Conservation (phyloP, 805 yeast species). For the Kodamaea hsintzibuensis region DNA sequence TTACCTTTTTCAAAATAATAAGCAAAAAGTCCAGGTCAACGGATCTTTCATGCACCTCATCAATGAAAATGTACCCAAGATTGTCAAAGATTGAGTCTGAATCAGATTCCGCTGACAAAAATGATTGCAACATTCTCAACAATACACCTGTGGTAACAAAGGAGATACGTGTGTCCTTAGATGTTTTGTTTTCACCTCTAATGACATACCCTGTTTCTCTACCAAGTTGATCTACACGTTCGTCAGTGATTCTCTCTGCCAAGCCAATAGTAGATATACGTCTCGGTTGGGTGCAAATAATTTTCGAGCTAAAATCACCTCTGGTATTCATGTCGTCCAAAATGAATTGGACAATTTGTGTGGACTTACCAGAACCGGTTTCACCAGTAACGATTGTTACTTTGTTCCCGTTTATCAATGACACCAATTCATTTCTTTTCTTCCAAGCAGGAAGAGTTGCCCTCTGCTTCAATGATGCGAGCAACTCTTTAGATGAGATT, state of each 20-base stretch:
- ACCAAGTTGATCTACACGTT: constrained; percentile 65
- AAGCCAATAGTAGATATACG: constrained; percentile 93
- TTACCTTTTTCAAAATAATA: constrained; percentile 67
- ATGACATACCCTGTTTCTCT: constrained; percentile 85
- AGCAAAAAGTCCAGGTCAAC: constrained; percentile 85
- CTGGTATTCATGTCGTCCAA: constrained; percentile 60
- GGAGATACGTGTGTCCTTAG: constrained; percentile 63
- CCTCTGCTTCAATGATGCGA: constrained; percentile 44
- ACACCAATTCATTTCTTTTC: constrained; percentile 55
- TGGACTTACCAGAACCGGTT: constrained; percentile 96
- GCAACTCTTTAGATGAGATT: constrained; percentile 22
- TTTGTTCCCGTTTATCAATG: constrained; percentile 55
- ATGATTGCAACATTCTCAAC: constrained; percentile 75
- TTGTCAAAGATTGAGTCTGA: constrained; percentile 44
- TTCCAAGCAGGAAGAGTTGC: constrained; percentile 81
- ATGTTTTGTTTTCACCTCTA: constrained; percentile 80
- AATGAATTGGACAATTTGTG: constrained; percentile 89
- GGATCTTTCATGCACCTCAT: constrained; percentile 97
- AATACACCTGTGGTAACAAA: constrained; percentile 94
- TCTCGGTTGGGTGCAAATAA: constrained; percentile 93
- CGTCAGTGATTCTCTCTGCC: constrained; percentile 90
- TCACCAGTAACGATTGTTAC: constrained; percentile 90
- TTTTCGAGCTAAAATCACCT: constrained; percentile 54
- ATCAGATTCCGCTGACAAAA: constrained; percentile 26
- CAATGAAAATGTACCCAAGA: constrained; percentile 74